These are phyloP conservation scores for Pseudozyma sp. DNA, from an alignment of 1,284 basidiomycete genomes.

Conservation along the genomic window DNA sequence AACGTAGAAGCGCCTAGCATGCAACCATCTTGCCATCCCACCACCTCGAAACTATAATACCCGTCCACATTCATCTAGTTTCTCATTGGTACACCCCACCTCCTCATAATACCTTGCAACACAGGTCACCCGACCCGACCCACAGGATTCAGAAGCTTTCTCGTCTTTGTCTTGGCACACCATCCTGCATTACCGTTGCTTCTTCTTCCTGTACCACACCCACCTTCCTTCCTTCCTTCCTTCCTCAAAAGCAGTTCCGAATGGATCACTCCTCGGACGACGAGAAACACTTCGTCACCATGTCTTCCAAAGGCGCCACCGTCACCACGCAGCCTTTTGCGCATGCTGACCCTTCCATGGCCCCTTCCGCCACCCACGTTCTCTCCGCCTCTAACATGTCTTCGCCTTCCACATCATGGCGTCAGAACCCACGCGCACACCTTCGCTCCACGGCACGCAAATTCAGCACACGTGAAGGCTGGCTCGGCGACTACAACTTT, in stretches of 20 bases:
- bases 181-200: not conserved
- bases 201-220: not conserved
- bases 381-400: slow-evolving; percentile 1
- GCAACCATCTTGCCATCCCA: no score
- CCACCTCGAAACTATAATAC: not conserved
- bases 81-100: not conserved
- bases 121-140: no score
- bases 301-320: slow-evolving; percentile 38
- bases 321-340: slow-evolving; percentile 45
- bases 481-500: slow-evolving; percentile 61
- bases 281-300: slow-evolving; percentile 14
- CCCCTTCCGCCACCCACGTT: not conserved
- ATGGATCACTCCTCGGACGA: slow-evolving; percentile 13
- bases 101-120: not conserved
- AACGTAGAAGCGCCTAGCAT: no score
- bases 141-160: no score
- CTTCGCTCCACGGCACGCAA: slow-evolving; percentile 7
- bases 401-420: slow-evolving; percentile 1
- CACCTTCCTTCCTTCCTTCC: no score
- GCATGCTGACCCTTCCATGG: slow-evolving; percentile 11
- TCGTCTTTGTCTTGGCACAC: not conserved
- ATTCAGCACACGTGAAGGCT: slow-evolving; percentile 42
- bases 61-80: not conserved
- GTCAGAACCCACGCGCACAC: slow-evolving; percentile 14
- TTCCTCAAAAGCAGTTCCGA: no score